Percentiles rank a stretch among this genome's conserved stretches.
Evolutionary conservation across 192 early-diverging fungal genomes (phyloP).

Genomic region (Podila clonocystis): DNA sequence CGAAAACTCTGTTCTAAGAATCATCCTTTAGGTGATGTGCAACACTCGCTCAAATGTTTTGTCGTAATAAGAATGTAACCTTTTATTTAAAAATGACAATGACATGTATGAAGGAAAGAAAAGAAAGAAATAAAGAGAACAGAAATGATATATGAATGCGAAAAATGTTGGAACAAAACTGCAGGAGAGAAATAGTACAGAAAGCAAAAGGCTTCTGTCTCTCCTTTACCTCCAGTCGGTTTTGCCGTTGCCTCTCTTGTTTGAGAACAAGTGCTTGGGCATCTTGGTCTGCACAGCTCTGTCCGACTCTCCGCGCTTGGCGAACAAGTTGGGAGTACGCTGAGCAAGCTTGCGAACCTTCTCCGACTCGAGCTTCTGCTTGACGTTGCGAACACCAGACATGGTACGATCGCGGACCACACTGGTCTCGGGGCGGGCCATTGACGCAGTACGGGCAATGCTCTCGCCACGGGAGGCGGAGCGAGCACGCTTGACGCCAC

Average conservation of each 20-base stretch:
- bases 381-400: slow-evolving; percentile 76
- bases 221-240: slow-evolving; percentile 81
- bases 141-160: background rate
- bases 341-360: slow-evolving; percentile 82
- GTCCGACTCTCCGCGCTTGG: slow-evolving; percentile 93
- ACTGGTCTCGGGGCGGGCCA: slow-evolving; percentile 68
- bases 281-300: slow-evolving; percentile 90
- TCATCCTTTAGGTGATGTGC: too few relatives aligned
- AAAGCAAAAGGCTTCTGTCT: background rate
- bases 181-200: background rate
- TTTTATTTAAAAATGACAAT: background rate
- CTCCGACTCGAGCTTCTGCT: slow-evolving; percentile 72
- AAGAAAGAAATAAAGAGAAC: background rate
- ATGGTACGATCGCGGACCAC: slow-evolving; percentile 72
- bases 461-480: slow-evolving; percentile 76
- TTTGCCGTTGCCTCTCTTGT: slow-evolving; percentile 86
- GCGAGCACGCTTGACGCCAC: slow-evolving; percentile 77
- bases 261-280: slow-evolving; percentile 98
- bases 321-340: slow-evolving; percentile 78
- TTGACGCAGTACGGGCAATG: slow-evolving; percentile 69
- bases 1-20: too few relatives aligned
- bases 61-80: background rate
- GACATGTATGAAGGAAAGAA: background rate
- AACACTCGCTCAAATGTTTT: too few relatives aligned
- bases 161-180: background rate